Conservation (phyloP, 164 flowering plant genomes). For the Liquidambar formosana region DNA sequence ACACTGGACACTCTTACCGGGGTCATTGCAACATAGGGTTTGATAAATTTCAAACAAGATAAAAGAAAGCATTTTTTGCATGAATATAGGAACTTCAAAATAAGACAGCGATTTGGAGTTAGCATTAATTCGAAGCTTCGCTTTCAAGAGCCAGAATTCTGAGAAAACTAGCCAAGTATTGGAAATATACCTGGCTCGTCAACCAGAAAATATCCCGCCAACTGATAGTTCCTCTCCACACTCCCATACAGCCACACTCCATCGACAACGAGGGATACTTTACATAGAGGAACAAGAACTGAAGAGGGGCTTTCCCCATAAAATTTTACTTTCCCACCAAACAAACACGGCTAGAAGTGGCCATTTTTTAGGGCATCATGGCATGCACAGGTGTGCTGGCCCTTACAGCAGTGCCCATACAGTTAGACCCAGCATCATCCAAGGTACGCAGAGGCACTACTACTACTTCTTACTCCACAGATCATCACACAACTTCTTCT, state of each 20-base stretch:
- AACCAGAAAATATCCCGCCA: slow-evolving; percentile 3
- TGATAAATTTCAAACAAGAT: no score
- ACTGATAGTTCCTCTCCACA: not conserved
- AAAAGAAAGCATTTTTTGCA: no score
- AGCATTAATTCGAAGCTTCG: slow-evolving; percentile 32
- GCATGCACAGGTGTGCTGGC: slow-evolving; percentile 16
- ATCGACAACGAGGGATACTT: no score
- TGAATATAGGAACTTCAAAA: no score
- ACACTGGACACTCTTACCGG: no score
- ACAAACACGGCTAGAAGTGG: not conserved
- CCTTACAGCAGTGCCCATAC: slow-evolving; percentile 6
- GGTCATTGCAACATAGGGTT: no score
- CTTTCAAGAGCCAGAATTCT: slow-evolving; percentile 51
- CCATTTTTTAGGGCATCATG: not conserved
- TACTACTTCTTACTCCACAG: not conserved
- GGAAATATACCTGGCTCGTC: no score
- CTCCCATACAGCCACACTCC: not conserved
- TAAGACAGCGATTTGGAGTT: no score
- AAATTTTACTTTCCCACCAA: not conserved
- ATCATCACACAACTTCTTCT: slow-evolving; percentile 3
- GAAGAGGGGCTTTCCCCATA: not conserved
- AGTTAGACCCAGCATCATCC: slow-evolving; percentile 11
- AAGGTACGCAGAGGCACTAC: slow-evolving; percentile 18
- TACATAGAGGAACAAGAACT: no score
- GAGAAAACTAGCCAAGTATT: slow-evolving; percentile 51